These are phyloP conservation scores for Amorphotheca resinae DNA, from an alignment of 495 filamentous ascomycete genomes.

Conservation along the genomic window DNA sequence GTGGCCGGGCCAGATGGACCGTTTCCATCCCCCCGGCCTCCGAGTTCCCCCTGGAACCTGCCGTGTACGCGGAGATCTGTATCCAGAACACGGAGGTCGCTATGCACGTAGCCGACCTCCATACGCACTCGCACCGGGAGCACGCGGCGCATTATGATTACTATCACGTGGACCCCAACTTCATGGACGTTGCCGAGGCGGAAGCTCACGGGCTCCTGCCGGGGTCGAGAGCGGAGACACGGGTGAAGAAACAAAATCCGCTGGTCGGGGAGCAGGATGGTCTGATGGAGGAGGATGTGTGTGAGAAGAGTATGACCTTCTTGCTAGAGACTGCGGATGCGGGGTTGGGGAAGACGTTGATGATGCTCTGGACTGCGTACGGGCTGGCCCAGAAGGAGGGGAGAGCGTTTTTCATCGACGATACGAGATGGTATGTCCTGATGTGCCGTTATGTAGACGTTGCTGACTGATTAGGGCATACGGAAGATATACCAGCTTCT, in stretches of 20 bases:
- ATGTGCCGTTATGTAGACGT: neutral
- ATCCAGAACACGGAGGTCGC: constrained; percentile 41
- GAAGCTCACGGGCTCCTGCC: constrained; percentile 43
- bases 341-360: constrained; percentile 53
- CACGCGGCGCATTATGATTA: constrained; percentile 35
- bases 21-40: constrained; percentile 48
- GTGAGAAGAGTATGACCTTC: constrained; percentile 55
- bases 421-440: constrained; percentile 46
- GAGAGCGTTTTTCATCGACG: constrained; percentile 63
- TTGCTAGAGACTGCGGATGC: constrained; percentile 54
- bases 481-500: constrained; percentile 54
- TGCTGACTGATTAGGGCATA: constrained; percentile 40
- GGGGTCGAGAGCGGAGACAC: constrained; percentile 14
- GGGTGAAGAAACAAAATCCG: constrained; percentile 17
- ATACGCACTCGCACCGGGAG: constrained; percentile 25
- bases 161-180: constrained; percentile 47
- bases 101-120: constrained; percentile 34
- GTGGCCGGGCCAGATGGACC: constrained; percentile 51
- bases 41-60: constrained; percentile 43
- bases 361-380: constrained; percentile 67
- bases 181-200: constrained; percentile 55
- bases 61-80: constrained; percentile 50
- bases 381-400: constrained; percentile 57
- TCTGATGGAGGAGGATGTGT: constrained; percentile 34
- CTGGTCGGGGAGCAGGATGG: constrained; percentile 26